Evolutionary conservation across 257 asterid genomes (phyloP).

Genomic region (Solanum stenotomum): DNA sequence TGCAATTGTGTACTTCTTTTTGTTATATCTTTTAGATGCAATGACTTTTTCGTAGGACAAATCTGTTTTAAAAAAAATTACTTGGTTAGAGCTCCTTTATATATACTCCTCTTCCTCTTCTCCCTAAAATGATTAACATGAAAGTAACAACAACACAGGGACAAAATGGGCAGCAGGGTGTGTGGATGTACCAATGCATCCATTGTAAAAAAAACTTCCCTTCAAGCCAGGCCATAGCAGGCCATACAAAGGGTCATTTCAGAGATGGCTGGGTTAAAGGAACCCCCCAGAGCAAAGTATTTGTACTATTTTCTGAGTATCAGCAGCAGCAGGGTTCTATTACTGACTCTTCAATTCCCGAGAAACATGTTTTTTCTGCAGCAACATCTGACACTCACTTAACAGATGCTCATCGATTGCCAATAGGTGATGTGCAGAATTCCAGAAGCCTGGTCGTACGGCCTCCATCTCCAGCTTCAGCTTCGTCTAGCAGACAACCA

Average conservation of each 20-base stretch:
- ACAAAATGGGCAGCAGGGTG: not conserved
- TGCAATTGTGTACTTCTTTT: not conserved
- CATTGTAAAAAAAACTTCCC: not conserved
- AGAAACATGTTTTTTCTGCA: not conserved
- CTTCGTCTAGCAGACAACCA: not conserved
- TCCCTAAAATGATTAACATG: not conserved
- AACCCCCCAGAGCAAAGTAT: not conserved
- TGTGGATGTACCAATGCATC: not conserved
- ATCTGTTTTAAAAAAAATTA: not conserved
- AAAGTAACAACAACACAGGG: not conserved
- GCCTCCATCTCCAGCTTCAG: not conserved
- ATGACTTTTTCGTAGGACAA: not conserved
- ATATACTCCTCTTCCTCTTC: not conserved
- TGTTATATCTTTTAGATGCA: not conserved
- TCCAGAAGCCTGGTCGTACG: not conserved
- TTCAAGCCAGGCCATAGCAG: not conserved
- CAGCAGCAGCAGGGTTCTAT: not conserved
- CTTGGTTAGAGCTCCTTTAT: not conserved
- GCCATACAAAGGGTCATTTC: not conserved
- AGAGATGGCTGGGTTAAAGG: not conserved
- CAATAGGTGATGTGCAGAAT: not conserved
- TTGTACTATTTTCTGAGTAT: not conserved
- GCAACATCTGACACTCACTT: not conserved
- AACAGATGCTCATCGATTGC: not conserved
- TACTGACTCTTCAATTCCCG: not conserved